Percentiles rank a stretch among this genome's conserved stretches.
These are phyloP conservation scores for Apiotrichum domesticum DNA, from an alignment of 1,284 basidiomycete species.

Conservation along the genomic window DNA sequence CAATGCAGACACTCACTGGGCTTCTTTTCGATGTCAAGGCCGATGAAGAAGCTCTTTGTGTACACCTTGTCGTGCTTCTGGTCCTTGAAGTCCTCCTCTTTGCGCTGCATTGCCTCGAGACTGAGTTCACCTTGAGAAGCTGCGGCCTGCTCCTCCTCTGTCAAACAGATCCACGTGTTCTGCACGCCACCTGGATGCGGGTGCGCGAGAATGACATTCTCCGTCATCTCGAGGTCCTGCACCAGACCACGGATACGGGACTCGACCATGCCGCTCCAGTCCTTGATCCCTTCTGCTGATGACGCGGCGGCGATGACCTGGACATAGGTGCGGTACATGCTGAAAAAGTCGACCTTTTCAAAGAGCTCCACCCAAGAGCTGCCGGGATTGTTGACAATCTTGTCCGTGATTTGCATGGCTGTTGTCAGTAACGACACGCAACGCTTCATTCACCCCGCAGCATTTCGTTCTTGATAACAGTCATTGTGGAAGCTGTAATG, in stretches of 20 bases:
- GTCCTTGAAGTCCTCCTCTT: constrained; percentile 71
- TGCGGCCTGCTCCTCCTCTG: constrained; percentile 78
- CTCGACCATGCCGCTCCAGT: constrained; percentile 98
- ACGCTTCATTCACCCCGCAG: constrained; percentile 52
- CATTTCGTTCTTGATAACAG: constrained; percentile 95
- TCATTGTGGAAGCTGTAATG: constrained; percentile 89
- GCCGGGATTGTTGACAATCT: constrained; percentile 61
- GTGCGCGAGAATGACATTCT: constrained; percentile 84
- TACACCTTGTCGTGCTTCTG: constrained; percentile 74
- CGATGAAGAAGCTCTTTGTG: constrained; percentile 95
- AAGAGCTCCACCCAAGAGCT: constrained; percentile 91
- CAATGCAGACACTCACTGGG: constrained; percentile 56
- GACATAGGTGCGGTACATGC: constrained; percentile 95
- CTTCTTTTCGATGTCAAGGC: constrained; percentile 85
- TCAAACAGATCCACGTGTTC: constrained; percentile 73
- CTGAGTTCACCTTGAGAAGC: constrained; percentile 82
- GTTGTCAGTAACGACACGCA: too few species aligned
- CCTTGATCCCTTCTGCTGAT: constrained; percentile 76
- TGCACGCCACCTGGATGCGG: constrained; percentile 94
- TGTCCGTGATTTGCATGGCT: constrained; percentile 87
- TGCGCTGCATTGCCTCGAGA: constrained; percentile 63
- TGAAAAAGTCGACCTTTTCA: constrained; percentile 91
- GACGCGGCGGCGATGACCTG: constrained; percentile 91
- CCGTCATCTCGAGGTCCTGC: constrained; percentile 94
- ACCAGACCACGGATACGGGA: constrained; percentile 91